Base-by-base conservation (phyloP, 768 basidiomycete species). In the Lactifluus rugatus region DNA sequence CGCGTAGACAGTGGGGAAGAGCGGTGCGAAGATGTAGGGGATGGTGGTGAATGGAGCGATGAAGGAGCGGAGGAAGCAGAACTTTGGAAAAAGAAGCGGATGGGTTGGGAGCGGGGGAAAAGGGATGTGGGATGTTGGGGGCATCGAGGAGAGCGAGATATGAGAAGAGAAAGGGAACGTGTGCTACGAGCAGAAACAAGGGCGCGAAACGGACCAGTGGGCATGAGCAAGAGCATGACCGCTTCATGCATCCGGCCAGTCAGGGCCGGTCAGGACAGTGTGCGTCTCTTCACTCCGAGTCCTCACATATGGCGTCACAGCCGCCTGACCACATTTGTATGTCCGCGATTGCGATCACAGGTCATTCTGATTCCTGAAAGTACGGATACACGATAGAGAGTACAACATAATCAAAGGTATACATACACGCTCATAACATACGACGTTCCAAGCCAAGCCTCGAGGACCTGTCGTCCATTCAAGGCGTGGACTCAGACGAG, bases 401-500 rank as follows among this genome's bases (percentile, higher is more conserved):
- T 58, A 57, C 45, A 52, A 32, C 51, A 52, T 57, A 28, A 57
- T n/a, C n/a, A n/a, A n/a, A n/a, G 44, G 14, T 41, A 52, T 19
- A 39, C 21, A 56, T 56, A 28, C 9, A 41, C 2, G 23, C n/a
- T 17, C 17, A 28, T n/a, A 32, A 45, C 11, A 39, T 25, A 7
- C 2, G 11, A 51, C 5, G 16, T 16, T 17, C 36, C 23, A 37
- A 26, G 26, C 16, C 36, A 23, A 50, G n/a, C 32, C 21, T n/a
- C 16, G 23, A 36, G 19, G 14, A 17, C 3, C 13, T 13, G 28
- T 37, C 44, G n/a, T 21, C 19, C 11, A 21, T 21, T 57, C 36
- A 59, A 10, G 52, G 53, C 16, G 14, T 54, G 11, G 58, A 59
- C n/a, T 59, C 58, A 25, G 53, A 59, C 25, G 53, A 59, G 48